Percentiles rank a stretch among this genome's conserved stretches.
Conservation (phyloP, 2,329 filamentous ascomycete genomes). For the Penicillium vulpinum region DNA sequence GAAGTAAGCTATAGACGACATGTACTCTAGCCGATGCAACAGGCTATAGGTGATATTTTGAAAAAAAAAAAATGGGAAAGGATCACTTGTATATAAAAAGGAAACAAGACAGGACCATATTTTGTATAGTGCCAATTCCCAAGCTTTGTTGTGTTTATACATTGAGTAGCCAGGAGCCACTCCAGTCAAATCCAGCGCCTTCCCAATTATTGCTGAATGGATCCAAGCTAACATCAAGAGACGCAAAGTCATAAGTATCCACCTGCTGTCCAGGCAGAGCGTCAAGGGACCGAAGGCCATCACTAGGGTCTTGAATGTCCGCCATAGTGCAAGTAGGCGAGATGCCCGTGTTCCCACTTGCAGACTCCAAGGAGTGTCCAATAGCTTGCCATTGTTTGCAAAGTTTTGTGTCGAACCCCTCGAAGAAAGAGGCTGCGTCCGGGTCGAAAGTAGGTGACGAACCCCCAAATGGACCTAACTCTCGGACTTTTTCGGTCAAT, state of each 20-base stretch:
- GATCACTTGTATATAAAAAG: neutral
- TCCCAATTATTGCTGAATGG: slow-evolving; percentile 25
- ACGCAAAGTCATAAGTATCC: slow-evolving; percentile 14
- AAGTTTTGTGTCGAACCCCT: slow-evolving; percentile 23
- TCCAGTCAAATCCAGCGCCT: slow-evolving; percentile 30
- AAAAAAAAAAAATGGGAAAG: neutral
- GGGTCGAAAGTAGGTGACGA: slow-evolving; percentile 16
- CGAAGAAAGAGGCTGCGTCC: slow-evolving; percentile 25
- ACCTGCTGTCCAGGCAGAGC: slow-evolving; percentile 9
- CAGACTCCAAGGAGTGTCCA: slow-evolving; percentile 16
- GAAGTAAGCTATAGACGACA: slow-evolving; percentile 9
- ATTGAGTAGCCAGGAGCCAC: slow-evolving; percentile 28
- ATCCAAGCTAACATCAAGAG: slow-evolving; percentile 21
- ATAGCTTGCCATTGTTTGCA: slow-evolving; percentile 27
- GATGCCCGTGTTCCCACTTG: neutral
- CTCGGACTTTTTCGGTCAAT: slow-evolving; percentile 27
- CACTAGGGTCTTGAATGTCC: slow-evolving; percentile 19
- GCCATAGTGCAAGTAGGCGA: slow-evolving; percentile 19
- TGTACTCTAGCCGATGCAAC: neutral
- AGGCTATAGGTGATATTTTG: neutral
- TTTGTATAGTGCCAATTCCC: no score
- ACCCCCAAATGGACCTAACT: slow-evolving; percentile 19
- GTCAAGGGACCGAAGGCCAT: slow-evolving; percentile 10
- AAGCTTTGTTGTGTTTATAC: slow-evolving; percentile 5
- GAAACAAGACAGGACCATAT: neutral